These are phyloP conservation scores for Plasmopara viticola DNA, from an alignment of 352 stramenopile genomes.

Conservation along the genomic window DNA sequence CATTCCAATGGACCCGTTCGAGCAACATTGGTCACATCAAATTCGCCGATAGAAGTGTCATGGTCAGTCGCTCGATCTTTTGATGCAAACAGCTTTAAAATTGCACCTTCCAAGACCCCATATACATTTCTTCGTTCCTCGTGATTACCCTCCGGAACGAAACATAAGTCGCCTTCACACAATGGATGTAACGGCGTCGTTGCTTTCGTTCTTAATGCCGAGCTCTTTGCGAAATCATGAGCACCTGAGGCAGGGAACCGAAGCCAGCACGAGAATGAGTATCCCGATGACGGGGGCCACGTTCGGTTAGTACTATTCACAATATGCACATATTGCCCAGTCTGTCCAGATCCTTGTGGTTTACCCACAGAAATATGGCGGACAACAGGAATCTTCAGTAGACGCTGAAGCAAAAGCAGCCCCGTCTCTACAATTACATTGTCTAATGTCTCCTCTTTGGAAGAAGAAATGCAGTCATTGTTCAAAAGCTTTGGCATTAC, in stretches of 20 bases:
- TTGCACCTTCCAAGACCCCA: conserved; percentile 52
- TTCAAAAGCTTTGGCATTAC: conserved; percentile 42
- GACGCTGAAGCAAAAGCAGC: conserved; percentile 33
- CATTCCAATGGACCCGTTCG: conserved; percentile 32
- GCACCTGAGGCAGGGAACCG: conserved; percentile 30
- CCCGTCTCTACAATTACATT: conserved; percentile 25
- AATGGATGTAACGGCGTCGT: conserved; percentile 33
- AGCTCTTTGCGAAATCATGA: not conserved
- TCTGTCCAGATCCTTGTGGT: conserved; percentile 39
- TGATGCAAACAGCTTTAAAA: conserved; percentile 51
- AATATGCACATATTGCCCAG: conserved; percentile 58
- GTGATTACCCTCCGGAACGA: conserved; percentile 38
- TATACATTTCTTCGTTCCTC: conserved; percentile 33
- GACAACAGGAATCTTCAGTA: conserved; percentile 38
- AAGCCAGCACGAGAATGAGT: conserved; percentile 74
- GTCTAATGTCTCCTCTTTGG: not conserved
- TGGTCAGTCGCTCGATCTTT: conserved; percentile 29
- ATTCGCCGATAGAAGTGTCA: conserved; percentile 23
- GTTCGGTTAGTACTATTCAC: conserved; percentile 49
- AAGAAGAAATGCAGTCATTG: conserved; percentile 5
- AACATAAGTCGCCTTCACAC: conserved; percentile 48
- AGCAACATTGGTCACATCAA: conserved; percentile 40
- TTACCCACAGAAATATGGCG: conserved; percentile 53
- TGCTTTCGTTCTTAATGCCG: not conserved
- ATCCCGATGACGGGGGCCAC: conserved; percentile 68